Evolutionary conservation across 192 early-diverging fungal genomes (phyloP).

Genomic region (Rhizophagus prolifer): DNA sequence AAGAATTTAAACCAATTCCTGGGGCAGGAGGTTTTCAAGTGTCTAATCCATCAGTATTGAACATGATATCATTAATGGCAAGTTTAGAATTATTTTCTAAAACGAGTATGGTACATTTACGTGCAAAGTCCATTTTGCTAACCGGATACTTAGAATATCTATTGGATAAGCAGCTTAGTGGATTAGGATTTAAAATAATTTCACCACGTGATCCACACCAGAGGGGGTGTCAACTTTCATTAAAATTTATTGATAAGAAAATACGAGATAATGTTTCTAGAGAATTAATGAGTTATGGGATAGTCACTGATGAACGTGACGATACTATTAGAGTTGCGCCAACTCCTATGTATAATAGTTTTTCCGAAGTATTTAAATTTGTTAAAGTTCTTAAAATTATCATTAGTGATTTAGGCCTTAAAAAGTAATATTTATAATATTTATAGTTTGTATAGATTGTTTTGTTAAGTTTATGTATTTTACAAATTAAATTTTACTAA

Average conservation of each 20-base stretch:
- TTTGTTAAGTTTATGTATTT: no score
- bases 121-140: conserved; percentile 72
- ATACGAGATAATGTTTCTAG: conserved; percentile 66
- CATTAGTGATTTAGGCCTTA: conserved; percentile 32
- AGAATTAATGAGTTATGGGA: conserved; percentile 57
- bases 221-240: conserved; percentile 86
- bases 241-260: conserved; percentile 54
- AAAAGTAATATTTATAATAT: not conserved
- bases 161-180: conserved; percentile 40
- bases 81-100: conserved; percentile 78
- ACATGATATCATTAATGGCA: conserved; percentile 69
- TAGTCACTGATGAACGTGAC: conserved; percentile 86
- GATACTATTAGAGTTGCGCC: conserved; percentile 91
- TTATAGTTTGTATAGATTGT: no score
- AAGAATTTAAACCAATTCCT: conserved; percentile 69
- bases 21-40: conserved; percentile 85
- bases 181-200: conserved; percentile 60
- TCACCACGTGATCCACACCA: conserved; percentile 73
- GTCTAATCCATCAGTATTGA: conserved; percentile 85
- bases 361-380: conserved; percentile 73
- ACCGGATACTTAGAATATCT: conserved; percentile 86
- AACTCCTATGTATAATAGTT: conserved; percentile 87
- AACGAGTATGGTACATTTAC: conserved; percentile 68
- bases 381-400: conserved; percentile 58
- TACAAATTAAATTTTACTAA: no score